Percentiles rank a stretch among this genome's conserved stretches.
These are phyloP conservation scores for Cryptosporidium baileyi DNA, from an alignment of 169 alveolate genomes.

Conservation along the genomic window DNA sequence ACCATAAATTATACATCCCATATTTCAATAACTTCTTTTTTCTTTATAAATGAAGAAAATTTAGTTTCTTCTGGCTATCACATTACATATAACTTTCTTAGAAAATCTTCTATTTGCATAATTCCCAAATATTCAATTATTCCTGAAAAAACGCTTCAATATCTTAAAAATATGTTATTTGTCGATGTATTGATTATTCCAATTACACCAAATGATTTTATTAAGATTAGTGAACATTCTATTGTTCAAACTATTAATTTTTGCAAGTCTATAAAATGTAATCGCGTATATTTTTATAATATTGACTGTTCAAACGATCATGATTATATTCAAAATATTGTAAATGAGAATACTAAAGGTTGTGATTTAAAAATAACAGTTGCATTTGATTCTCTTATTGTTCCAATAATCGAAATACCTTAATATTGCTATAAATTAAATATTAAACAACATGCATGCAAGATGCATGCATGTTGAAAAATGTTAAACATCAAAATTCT, in stretches of 20 bases:
- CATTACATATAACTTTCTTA: background rate
- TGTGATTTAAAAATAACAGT: background rate
- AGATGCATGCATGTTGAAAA: background rate
- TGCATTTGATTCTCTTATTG: conserved; percentile 13
- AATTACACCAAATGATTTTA: background rate
- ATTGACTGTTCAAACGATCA: conserved; percentile 10
- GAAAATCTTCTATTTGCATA: conserved; percentile 3
- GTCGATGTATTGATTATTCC: conserved; percentile 12
- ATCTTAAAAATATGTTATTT: background rate
- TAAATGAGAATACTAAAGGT: background rate
- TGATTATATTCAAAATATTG: conserved; percentile 2
- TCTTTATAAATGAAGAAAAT: conserved; percentile 8
- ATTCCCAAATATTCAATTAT: conserved; percentile 17
- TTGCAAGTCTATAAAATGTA: conserved; percentile 1
- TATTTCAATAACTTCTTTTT: conserved; percentile 16
- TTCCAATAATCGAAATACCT: background rate
- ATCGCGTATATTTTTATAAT: conserved; percentile 15
- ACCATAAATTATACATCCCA: background rate
- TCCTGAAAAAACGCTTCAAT: conserved; percentile 20
- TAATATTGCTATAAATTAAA: background rate
- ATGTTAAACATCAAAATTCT: background rate
- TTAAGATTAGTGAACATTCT: background rate
- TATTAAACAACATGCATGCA: background rate
- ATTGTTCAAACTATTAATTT: background rate
- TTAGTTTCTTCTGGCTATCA: conserved; percentile 4